These are phyloP conservation scores for Phylloporus sp. DNA, from an alignment of 768 basidiomycete species.

Conservation along the genomic window DNA sequence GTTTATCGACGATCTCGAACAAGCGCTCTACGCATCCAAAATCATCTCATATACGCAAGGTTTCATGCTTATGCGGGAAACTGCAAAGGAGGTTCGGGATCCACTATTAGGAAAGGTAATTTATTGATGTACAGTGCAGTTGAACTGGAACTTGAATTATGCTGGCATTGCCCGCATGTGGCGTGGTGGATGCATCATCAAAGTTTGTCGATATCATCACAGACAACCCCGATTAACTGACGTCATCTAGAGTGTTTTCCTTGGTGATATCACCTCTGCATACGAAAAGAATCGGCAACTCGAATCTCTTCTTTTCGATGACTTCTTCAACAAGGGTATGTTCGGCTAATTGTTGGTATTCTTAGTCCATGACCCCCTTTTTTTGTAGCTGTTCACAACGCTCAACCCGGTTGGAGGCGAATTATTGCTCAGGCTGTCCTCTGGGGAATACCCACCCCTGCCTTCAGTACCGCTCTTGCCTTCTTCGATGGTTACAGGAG, in stretches of 20 bases:
- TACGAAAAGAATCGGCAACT: conserved; percentile 80
- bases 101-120: neutral
- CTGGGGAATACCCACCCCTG: conserved; percentile 96
- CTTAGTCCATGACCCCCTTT: neutral
- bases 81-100: conserved; percentile 76
- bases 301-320: conserved; percentile 91
- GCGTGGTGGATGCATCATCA: conserved; percentile 99
- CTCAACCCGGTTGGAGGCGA: conserved; percentile 97
- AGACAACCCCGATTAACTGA: conserved; percentile 13
- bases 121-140: conserved; percentile 32
- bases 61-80: conserved; percentile 99
- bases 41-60: conserved; percentile 99
- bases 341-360: neutral
- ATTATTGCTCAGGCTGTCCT: conserved; percentile 93
- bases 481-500: conserved; percentile 99
- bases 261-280: conserved; percentile 86
- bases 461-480: conserved; percentile 95
- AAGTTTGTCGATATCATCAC: conserved; percentile 41
- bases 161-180: conserved; percentile 98
- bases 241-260: conserved; percentile 69
- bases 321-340: conserved; percentile 93
- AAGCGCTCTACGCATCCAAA: conserved; percentile 98
- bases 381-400: conserved; percentile 73
- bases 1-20: conserved; percentile 99
- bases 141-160: conserved; percentile 92